Evolutionary conservation across 495 filamentous ascomycete genomes (phyloP).

Genomic region (Xylaria curta): DNA sequence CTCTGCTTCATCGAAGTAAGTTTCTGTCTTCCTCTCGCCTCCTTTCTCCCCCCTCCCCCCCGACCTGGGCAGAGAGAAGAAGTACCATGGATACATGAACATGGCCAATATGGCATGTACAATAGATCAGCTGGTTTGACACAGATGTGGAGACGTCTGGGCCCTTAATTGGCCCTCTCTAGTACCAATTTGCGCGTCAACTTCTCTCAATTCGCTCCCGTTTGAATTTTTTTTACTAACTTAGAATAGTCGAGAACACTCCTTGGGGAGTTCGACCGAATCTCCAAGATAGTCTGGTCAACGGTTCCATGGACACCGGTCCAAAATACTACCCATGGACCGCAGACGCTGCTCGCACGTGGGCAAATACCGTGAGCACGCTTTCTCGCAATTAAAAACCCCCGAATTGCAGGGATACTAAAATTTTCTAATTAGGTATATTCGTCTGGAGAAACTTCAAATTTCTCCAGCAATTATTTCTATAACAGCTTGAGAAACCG

Average conservation of each 20-base stretch:
- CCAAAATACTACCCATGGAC: conserved; percentile 24
- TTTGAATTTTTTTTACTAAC: conserved; percentile 25
- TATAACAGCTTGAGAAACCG: conserved; percentile 35
- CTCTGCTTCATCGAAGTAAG: conserved; percentile 40
- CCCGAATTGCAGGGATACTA: not conserved
- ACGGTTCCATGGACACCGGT: conserved; percentile 29
- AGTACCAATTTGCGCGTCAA: not conserved
- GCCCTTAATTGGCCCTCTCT: not conserved
- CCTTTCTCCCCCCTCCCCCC: not conserved
- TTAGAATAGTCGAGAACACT: conserved; percentile 33
- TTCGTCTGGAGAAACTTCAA: conserved; percentile 26
- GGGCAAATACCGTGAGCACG: conserved; percentile 16
- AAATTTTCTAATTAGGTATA: conserved; percentile 9
- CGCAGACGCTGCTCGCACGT: conserved; percentile 21
- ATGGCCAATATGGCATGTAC: not conserved
- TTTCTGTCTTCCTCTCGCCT: conserved; percentile 28
- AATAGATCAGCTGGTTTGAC: not conserved
- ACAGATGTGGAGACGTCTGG: not conserved
- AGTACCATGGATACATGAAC: not conserved
- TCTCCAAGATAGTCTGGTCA: conserved; percentile 31
- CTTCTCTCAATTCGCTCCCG: not conserved
- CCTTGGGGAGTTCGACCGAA: conserved; percentile 40
- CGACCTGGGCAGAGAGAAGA: not conserved
- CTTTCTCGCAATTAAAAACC: no score
- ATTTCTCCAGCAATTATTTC: conserved; percentile 44